Percentiles rank a stretch among this genome's conserved stretches.
Evolutionary conservation across 208 protist genomes (phyloP).

Genomic region (Trypanosoma congolense): DNA sequence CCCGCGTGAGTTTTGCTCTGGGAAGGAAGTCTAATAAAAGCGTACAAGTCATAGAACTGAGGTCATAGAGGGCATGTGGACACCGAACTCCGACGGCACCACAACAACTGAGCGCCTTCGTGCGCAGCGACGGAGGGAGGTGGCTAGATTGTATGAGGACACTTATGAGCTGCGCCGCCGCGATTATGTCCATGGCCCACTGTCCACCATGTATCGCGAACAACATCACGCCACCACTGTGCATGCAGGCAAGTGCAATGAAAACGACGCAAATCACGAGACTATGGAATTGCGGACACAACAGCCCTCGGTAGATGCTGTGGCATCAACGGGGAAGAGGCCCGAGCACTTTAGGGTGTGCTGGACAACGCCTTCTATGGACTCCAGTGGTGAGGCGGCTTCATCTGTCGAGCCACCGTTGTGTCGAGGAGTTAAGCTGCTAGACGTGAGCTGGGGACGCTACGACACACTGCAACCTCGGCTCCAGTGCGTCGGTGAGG

Average conservation of each 20-base stretch:
- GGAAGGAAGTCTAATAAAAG: too few relatives aligned
- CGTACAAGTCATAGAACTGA: not conserved
- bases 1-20: too few relatives aligned
- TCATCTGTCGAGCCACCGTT: conserved; percentile 1
- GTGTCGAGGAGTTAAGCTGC: conserved; percentile 11
- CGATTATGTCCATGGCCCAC: not conserved
- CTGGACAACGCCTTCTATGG: not conserved
- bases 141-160: conserved; percentile 17
- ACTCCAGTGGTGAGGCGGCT: not conserved
- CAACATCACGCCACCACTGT: too few relatives aligned
- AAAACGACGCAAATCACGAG: too few relatives aligned
- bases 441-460: conserved; percentile 1
- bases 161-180: conserved; percentile 12
- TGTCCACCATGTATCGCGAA: conserved; percentile 1
- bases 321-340: not conserved
- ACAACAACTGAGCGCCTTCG: conserved; percentile 18
- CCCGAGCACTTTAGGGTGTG: not conserved
- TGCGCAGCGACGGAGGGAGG: conserved; percentile 12
- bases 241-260: too few relatives aligned
- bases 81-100: not conserved
- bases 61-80: conserved; percentile 4
- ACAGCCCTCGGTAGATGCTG: not conserved
- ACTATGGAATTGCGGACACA: not conserved
- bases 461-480: conserved; percentile 1
- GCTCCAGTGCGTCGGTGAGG: not conserved